Conservation (phyloP, 2,329 filamentous ascomycete genomes). For the Aspergillus fructus region DNA sequence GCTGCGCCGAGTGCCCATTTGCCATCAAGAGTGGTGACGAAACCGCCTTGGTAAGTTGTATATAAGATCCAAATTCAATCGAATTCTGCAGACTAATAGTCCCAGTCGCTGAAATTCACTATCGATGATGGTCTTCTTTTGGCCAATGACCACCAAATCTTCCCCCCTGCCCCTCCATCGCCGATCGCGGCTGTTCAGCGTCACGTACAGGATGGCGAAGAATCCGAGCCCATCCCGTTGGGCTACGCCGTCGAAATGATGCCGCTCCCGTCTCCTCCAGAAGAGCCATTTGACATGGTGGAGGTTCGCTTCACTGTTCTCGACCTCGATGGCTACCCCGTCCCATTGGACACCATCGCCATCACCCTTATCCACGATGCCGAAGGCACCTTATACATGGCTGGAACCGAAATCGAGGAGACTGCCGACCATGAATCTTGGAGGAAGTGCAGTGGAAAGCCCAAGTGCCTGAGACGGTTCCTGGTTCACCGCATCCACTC, state of each 20-base stretch:
- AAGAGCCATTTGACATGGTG: constrained; percentile 36
- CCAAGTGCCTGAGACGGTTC: constrained; percentile 39
- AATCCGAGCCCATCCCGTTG: constrained; percentile 37
- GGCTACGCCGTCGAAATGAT: constrained; percentile 46
- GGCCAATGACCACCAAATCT: constrained; percentile 41
- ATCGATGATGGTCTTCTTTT: constrained; percentile 34
- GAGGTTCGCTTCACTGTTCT: constrained; percentile 47
- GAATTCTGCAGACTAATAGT: neutral
- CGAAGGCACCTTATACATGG: constrained; percentile 38
- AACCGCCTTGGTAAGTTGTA: constrained; percentile 36
- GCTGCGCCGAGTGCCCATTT: constrained; percentile 42
- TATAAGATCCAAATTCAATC: neutral
- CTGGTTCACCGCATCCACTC: constrained; percentile 40
- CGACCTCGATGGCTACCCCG: constrained; percentile 42
- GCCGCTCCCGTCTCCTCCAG: constrained; percentile 27
- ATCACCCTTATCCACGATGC: constrained; percentile 40
- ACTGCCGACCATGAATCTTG: constrained; percentile 40
- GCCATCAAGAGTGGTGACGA: constrained; percentile 35
- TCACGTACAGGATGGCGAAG: constrained; percentile 35
- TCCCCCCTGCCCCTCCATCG: constrained; percentile 34
- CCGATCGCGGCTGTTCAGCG: constrained; percentile 36
- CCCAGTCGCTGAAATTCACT: constrained; percentile 37
- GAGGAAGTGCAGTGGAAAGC: constrained; percentile 43
- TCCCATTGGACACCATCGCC: constrained; percentile 45
- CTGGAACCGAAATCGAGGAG: constrained; percentile 38